Evolutionary conservation across 2,329 filamentous ascomycete genomes (phyloP), one percentile per base, ranked within the genome.

Genomic region (Talaromyces sp.): DNA sequence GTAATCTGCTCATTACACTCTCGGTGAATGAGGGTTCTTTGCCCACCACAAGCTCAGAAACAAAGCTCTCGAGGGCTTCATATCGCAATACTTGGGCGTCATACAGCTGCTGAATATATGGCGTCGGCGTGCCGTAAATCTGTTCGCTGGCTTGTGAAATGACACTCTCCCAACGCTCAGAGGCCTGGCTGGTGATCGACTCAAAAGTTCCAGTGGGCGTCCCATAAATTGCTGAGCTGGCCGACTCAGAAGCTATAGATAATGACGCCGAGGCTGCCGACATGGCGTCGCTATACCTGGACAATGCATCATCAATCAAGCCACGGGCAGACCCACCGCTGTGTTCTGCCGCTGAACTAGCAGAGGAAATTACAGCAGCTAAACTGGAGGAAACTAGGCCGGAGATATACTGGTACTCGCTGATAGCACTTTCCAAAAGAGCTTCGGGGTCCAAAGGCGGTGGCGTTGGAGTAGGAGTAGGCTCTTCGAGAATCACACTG

Each of bases 21-120:
- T 95, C 89, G 0, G 87, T 91, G 66, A 91, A 95, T 13, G 86
- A 84, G 0, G 89, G 86, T 69, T 95, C 90, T 70, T 87, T 90
- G 55, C 89, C 91, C 40, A 81, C 75, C 13, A 96, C 78, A 1
- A 95, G 78, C 71, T 95, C 90, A 1, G 87, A 88, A 13, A 96
- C 81, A 1, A 94, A 80, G 11, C 82, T 83, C 68, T 86, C 85
- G 5, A 95, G 81, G 25, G 84, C 84, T 5, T 82, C 81, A 64
- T 89, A 92, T 65, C 90, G 87, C 50, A 81, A 57, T 52, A 15
- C 46, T 31, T 57, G 55, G 35, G 46, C 43, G 19, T 57, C 79
- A 5, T 78, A 77, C 0, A 83, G 83, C 43, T 86, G 84, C 10
- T 82, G 81, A 19, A 82, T 82, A 66, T 85, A 87, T 1, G 81